phyloP scores from a whole-genome alignment of 1,284 basidiomycete species.

The Cutaneotrichosporon sp. region DNA sequence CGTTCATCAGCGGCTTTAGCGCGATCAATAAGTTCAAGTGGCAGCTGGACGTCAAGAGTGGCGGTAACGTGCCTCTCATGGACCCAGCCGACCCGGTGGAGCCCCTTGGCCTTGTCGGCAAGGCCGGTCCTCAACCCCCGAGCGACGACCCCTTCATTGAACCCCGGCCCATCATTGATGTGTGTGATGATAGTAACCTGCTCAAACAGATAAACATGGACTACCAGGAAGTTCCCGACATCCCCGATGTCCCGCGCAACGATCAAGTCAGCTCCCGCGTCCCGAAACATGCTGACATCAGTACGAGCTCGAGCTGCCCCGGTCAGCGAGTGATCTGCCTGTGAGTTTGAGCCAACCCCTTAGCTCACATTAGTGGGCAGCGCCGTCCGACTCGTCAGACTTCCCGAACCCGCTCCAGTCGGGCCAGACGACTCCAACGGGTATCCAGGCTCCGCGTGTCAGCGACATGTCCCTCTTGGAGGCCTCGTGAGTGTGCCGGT shows the following conservation, averaged over 20 bases:
- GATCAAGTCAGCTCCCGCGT: not conserved
- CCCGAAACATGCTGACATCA: not conserved
- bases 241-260: not conserved
- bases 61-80: not conserved
- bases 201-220: not conserved
- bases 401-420: conserved; percentile 6
- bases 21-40: conserved; percentile 33
- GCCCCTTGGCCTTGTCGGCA: not conserved
- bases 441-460: conserved; percentile 21
- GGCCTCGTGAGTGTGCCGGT: conserved; percentile 22
- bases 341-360: not conserved
- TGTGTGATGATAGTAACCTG: not conserved
- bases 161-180: not conserved
- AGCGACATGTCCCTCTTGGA: conserved; percentile 46
- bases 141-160: not conserved
- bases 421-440: conserved; percentile 23
- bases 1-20: conserved; percentile 25
- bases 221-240: not conserved
- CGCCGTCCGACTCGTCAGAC: not conserved
- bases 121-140: not conserved
- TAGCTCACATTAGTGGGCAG: not conserved
- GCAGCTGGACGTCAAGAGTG: conserved; percentile 30
- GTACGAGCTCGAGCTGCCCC: not conserved
- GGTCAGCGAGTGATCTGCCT: not conserved
- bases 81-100: not conserved